Conservation (phyloP, 2,329 filamentous ascomycete species). For the Neopestalotiopsis rosae region DNA sequence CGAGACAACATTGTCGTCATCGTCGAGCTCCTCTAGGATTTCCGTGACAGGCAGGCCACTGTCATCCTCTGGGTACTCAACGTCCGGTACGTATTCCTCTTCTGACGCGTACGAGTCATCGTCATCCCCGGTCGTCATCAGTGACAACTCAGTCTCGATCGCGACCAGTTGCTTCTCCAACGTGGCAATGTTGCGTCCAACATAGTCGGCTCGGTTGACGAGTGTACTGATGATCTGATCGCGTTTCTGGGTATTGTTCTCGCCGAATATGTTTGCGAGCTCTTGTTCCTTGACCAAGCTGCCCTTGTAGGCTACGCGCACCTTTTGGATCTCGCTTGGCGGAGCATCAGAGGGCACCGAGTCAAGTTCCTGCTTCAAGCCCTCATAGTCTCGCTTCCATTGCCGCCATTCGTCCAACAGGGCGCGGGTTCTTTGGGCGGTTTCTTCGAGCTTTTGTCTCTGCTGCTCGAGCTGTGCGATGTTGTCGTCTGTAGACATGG, state of each 20-base stretch:
- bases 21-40: constrained; percentile 90
- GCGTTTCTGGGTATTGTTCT: constrained; percentile 52
- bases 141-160: constrained; percentile 73
- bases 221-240: constrained; percentile 72
- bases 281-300: constrained; percentile 67
- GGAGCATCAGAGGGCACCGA: constrained; percentile 54
- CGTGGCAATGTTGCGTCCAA: constrained; percentile 78
- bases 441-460: constrained; percentile 75
- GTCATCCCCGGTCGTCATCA: constrained; percentile 46
- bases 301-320: constrained; percentile 65
- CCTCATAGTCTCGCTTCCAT: constrained; percentile 91
- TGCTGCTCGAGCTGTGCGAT: constrained; percentile 77
- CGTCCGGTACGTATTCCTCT: not conserved
- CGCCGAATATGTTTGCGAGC: constrained; percentile 55
- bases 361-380: constrained; percentile 81
- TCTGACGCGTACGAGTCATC: not conserved
- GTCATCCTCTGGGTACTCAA: constrained; percentile 55
- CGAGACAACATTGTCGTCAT: constrained; percentile 83
- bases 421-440: constrained; percentile 73
- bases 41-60: constrained; percentile 82
- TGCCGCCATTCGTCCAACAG: constrained; percentile 87
- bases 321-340: constrained; percentile 59
- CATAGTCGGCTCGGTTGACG: constrained; percentile 84
- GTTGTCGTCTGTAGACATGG: constrained; percentile 53
- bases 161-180: constrained; percentile 62